phyloP scores from a whole-genome alignment of 192 early-diverging fungal genomes.

The Powellomyces hirtus region DNA sequence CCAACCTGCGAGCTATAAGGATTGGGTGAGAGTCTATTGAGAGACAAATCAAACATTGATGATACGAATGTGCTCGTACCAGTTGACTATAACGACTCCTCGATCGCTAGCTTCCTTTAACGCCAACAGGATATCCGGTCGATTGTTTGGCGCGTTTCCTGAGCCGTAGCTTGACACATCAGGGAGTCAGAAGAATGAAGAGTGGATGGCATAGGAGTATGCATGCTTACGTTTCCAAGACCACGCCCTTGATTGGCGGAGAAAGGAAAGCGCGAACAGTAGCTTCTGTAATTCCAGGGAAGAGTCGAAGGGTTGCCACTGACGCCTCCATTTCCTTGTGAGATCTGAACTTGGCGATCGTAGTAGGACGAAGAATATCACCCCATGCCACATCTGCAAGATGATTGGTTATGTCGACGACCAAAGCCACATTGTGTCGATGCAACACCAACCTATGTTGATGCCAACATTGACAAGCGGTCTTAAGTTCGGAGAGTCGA shows the following conservation, averaged over 20 bases:
- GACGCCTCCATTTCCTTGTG: constrained; percentile 83
- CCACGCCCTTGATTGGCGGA: constrained; percentile 83
- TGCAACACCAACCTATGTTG: constrained; percentile 70
- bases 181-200: background rate
- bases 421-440: background rate
- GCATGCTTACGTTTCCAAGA: constrained; percentile 72
- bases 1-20: background rate
- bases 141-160: constrained; percentile 92
- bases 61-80: no score
- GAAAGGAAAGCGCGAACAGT: constrained; percentile 86
- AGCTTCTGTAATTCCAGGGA: constrained; percentile 88
- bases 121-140: constrained; percentile 78
- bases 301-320: constrained; percentile 85
- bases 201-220: background rate
- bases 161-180: constrained; percentile 68
- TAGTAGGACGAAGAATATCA: constrained; percentile 79
- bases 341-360: constrained; percentile 78
- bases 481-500: constrained; percentile 74
- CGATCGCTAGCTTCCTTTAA: constrained; percentile 84
- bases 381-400: constrained; percentile 87
- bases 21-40: background rate
- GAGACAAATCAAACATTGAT: background rate
- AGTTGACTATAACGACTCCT: constrained; percentile 96
- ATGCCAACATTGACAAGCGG: constrained; percentile 96
- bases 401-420: background rate